These are phyloP conservation scores for Filobasidium wieringae DNA, from an alignment of 768 basidiomycete genomes.

Conservation along the genomic window DNA sequence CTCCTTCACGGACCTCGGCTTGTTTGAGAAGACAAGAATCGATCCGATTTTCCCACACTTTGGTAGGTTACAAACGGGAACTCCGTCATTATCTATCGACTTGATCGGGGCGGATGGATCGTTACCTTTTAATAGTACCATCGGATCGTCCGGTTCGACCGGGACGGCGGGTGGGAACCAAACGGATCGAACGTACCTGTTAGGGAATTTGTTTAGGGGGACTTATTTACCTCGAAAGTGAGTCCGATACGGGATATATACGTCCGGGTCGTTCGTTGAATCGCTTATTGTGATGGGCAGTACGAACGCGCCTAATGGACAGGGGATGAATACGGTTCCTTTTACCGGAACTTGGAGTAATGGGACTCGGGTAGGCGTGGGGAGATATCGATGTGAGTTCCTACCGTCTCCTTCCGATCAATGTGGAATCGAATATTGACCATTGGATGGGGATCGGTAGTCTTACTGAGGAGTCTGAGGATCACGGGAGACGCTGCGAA, in stretches of 20 bases:
- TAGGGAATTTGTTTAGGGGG: slow-evolving; percentile 46
- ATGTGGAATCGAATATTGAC: background rate
- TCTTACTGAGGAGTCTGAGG: slow-evolving; percentile 44
- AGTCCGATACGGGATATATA: slow-evolving; percentile 15
- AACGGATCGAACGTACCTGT: slow-evolving; percentile 39
- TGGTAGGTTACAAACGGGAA: slow-evolving; percentile 21
- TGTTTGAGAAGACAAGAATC: background rate
- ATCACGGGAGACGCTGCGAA: slow-evolving; percentile 43
- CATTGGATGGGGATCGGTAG: background rate
- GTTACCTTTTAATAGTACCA: slow-evolving; percentile 27
- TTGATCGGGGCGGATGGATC: slow-evolving; percentile 24
- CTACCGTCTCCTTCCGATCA: background rate
- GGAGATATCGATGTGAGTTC: slow-evolving; percentile 40
- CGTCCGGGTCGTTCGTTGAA: background rate
- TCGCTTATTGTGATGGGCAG: background rate
- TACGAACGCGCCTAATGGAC: slow-evolving; percentile 26
- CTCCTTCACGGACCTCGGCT: background rate
- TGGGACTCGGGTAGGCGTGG: slow-evolving; percentile 43
- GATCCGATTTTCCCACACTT: background rate
- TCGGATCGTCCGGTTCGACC: slow-evolving; percentile 5
- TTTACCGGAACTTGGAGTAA: slow-evolving; percentile 37
- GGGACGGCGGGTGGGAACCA: slow-evolving; percentile 1
- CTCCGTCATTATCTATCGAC: slow-evolving; percentile 27
- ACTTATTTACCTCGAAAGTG: slow-evolving; percentile 47
- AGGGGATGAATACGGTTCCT: slow-evolving; percentile 31